Evolutionary conservation across 495 filamentous ascomycete species (phyloP), one percentile per base, ranked within the genome.

Genomic region (Hypomontagnella submonticulosa): DNA sequence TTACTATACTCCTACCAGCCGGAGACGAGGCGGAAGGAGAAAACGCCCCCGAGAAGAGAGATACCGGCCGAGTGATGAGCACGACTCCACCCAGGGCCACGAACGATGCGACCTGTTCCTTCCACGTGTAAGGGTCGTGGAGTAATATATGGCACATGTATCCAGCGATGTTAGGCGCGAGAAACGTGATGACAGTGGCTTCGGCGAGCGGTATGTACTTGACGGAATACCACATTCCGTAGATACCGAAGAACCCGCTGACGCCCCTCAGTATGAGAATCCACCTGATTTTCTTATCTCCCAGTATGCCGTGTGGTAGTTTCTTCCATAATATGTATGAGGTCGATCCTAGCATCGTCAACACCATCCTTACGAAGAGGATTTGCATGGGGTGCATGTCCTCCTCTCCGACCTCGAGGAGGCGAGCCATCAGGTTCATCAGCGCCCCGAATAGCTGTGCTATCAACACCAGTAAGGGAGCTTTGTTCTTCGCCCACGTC

Each of bases 161-260:
- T 50, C 91, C 90, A n/a, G 91, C 83, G 2, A 96, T 81, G 12
- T 88, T 88, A 0, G 95, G 95, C 0, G 90, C 86, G 0, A 98
- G 84, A 71, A 97, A 98, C 42, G 92, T 96, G 42, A 98, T 88
- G 0, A 97, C 95, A 0, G 92, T 96, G 9, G 95, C 93, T 68
- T 98, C 94, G 4, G 92, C 89, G 0, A 98, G 81, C 1, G 92
- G 90, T 3, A 98, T 87, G 70, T 97, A 97, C 62, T 90, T 84
- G 4, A 97, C 87, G 1, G 91, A 94, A 36, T 75, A 76, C 80
- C 80, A 82, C 70, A 83, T 74, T 19, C 71, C 83, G 56, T 73
- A 88, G 8, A 96, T 91, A 9, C 94, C 94, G 73, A 92, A 91
- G 76, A 97, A 97, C 0, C 94, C 94, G 49, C 82, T 83, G 1